Percentiles rank a stretch among this genome's conserved stretches.
Conservation (phyloP, 306 rosid species). For the Malus sieversii region DNA sequence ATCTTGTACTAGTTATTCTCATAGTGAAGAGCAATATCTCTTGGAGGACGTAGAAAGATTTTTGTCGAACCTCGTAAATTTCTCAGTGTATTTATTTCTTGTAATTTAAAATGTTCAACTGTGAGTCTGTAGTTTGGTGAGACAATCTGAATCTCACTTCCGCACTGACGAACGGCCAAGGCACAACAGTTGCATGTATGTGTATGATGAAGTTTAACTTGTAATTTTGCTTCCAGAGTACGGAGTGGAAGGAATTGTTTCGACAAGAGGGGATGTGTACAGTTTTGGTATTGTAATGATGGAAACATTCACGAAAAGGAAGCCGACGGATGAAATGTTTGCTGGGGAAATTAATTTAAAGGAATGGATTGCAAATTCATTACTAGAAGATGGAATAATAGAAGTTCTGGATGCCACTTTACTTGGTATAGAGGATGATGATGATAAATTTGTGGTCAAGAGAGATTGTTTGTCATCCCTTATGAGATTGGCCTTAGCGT, state of each 20-base stretch:
- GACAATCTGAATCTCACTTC: too few species aligned
- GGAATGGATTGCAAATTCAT: slow-evolving; percentile 14
- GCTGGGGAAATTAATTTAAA: not conserved
- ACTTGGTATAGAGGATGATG: not conserved
- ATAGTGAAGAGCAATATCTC: too few species aligned
- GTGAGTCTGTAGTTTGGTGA: too few species aligned
- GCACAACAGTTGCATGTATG: not conserved
- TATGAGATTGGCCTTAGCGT: slow-evolving; percentile 1
- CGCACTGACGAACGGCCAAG: too few species aligned
- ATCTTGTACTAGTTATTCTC: too few species aligned
- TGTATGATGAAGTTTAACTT: not conserved
- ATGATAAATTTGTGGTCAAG: not conserved
- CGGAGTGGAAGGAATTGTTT: slow-evolving; percentile 30
- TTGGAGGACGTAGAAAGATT: too few species aligned
- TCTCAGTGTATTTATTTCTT: too few species aligned
- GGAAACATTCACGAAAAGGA: slow-evolving; percentile 40
- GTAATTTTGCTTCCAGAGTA: not conserved
- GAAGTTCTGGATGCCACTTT: slow-evolving; percentile 1
- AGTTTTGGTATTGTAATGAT: slow-evolving; percentile 34
- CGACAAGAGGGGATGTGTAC: slow-evolving; percentile 31
- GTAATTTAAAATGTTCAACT: too few species aligned
- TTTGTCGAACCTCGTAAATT: too few species aligned
- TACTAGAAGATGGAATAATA: not conserved
- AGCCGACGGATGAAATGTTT: slow-evolving; percentile 33
- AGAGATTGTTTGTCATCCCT: not conserved